Percentiles rank a stretch among this genome's conserved stretches.
Conservation (phyloP, 2,329 filamentous ascomycete species). For the Penicillium thymicola region DNA sequence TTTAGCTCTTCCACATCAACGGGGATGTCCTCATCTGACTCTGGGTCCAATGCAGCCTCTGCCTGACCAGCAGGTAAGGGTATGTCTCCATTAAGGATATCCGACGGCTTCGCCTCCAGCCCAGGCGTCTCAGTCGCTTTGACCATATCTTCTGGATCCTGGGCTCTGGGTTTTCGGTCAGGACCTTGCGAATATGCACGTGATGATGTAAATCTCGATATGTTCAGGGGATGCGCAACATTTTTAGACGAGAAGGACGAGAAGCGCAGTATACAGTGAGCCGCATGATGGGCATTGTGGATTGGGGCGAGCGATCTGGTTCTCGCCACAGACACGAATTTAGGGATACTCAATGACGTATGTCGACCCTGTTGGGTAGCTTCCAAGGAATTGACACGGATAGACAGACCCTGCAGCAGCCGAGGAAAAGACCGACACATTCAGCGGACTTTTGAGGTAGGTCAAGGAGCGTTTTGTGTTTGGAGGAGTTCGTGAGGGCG, state of each 20-base stretch:
- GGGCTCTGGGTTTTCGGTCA: not conserved
- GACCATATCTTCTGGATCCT: not conserved
- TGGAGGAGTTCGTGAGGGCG: not conserved
- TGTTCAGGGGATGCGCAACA: not conserved
- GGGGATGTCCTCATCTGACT: constrained; percentile 52
- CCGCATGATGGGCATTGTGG: constrained; percentile 17
- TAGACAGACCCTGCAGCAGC: constrained; percentile 24
- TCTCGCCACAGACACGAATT: constrained; percentile 29
- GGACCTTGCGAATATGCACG: constrained; percentile 4
- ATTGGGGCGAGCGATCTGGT: constrained; percentile 17
- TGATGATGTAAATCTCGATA: not conserved
- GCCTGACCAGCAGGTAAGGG: constrained; percentile 14
- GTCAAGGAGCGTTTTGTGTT: constrained; percentile 1
- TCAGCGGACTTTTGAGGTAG: constrained; percentile 21
- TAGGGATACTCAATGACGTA: constrained; percentile 27
- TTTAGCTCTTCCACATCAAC: constrained; percentile 57
- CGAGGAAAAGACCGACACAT: constrained; percentile 29
- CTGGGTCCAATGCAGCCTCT: constrained; percentile 45
- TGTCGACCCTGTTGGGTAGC: constrained; percentile 27
- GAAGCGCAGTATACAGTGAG: constrained; percentile 1
- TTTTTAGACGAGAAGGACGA: not conserved
- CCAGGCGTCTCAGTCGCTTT: constrained; percentile 7
- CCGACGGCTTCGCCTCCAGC: constrained; percentile 11
- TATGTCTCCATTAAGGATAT: constrained; percentile 19
- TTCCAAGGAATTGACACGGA: constrained; percentile 31